phyloP scores from a whole-genome alignment of 1,284 basidiomycete species.

The Pseudomicrostroma phylloplanum region DNA sequence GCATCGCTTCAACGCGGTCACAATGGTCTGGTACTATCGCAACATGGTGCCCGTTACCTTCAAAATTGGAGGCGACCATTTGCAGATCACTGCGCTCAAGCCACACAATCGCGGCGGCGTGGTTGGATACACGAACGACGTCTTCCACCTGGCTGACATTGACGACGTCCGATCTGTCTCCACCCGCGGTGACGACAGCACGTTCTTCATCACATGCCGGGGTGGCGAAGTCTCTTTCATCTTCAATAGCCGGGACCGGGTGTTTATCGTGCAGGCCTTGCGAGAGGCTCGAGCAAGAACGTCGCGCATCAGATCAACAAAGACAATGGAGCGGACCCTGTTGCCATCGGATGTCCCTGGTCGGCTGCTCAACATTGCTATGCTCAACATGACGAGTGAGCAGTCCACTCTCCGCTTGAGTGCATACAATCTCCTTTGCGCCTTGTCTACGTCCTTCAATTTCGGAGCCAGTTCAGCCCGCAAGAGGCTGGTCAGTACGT shows the following conservation, averaged over 20 bases:
- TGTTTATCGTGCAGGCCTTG: constrained; percentile 41
- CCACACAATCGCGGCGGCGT: neutral
- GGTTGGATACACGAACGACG: constrained; percentile 30
- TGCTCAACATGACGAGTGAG: constrained; percentile 45
- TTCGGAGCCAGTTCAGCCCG: constrained; percentile 40
- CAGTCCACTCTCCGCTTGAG: constrained; percentile 32
- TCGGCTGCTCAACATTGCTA: constrained; percentile 46
- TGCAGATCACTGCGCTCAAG: constrained; percentile 43
- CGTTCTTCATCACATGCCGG: constrained; percentile 43
- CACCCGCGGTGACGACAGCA: constrained; percentile 45
- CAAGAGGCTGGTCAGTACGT: constrained; percentile 34
- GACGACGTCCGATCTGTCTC: constrained; percentile 43
- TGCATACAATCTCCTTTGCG: constrained; percentile 44
- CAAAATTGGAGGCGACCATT: constrained; percentile 34
- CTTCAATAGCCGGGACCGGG: constrained; percentile 40
- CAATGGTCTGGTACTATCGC: constrained; percentile 46
- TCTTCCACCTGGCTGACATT: constrained; percentile 44
- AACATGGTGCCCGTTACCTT: constrained; percentile 38
- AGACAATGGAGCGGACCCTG: constrained; percentile 29
- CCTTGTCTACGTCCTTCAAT: constrained; percentile 46
- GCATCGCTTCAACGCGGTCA: constrained; percentile 32
- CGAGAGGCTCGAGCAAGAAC: constrained; percentile 43
- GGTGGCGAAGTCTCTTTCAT: constrained; percentile 40
- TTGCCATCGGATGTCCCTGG: constrained; percentile 44
- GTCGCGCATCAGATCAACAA: constrained; percentile 29